Conservation (phyloP, 306 rosid species). For the Datisca glomerata region DNA sequence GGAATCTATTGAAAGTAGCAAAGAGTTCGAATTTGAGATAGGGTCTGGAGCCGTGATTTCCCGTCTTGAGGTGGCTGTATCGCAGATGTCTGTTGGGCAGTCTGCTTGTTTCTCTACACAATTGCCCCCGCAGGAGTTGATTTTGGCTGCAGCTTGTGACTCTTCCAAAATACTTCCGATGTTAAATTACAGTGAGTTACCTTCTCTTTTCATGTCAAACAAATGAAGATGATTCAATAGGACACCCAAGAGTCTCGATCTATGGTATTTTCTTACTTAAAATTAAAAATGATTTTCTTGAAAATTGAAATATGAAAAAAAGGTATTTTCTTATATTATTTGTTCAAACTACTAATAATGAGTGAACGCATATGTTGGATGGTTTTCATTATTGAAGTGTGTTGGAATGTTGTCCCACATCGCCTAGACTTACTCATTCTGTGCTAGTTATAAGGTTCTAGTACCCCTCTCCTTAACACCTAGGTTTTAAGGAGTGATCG, state of each 20-base stretch:
- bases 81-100: slow-evolving; percentile 75
- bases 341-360: too few relatives aligned
- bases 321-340: too few relatives aligned
- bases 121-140: slow-evolving; percentile 41
- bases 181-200: slow-evolving; percentile 64
- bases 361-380: too few relatives aligned
- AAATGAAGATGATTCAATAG: slow-evolving; percentile 1
- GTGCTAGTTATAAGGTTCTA: too few relatives aligned
- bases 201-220: slow-evolving; percentile 20
- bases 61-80: slow-evolving; percentile 53
- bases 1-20: slow-evolving; percentile 55
- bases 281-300: too few relatives aligned
- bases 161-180: slow-evolving; percentile 35
- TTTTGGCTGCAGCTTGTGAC: slow-evolving; percentile 61
- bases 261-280: too few relatives aligned
- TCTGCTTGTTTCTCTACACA: slow-evolving; percentile 40
- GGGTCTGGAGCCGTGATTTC: slow-evolving; percentile 57
- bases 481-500: too few relatives aligned
- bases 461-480: too few relatives aligned
- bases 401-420: too few relatives aligned
- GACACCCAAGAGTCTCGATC: not conserved
- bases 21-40: slow-evolving; percentile 85
- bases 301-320: too few relatives aligned
- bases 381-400: too few relatives aligned
- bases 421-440: too few relatives aligned